Evolutionary conservation across 495 filamentous ascomycete species (phyloP), one percentile per base, ranked within the genome.

Genomic region (Penicillium tannophilum): DNA sequence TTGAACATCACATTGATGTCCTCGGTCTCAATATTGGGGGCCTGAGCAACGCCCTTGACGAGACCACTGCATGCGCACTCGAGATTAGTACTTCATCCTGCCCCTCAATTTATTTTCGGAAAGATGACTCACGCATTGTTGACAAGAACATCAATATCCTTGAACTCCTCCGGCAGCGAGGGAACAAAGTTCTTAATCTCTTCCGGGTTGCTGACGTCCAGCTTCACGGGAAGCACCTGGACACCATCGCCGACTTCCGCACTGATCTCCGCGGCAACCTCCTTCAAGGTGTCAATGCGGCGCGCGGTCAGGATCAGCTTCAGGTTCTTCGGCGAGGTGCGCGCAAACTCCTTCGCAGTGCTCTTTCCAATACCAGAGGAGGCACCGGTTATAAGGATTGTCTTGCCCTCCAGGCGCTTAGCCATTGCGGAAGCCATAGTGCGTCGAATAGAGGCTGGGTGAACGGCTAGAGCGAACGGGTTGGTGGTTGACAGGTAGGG

Each of bases 381-480:
- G 36, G 94, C 94, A 42, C 94, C 94, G 0, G 94, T 98, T 54
- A 98, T 84, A 36, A 98, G 72, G 43, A 98, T 84, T 1, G 92
- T 98, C 77, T 98, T 98, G 83, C 92, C 92, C 61, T 89, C 83
- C 44, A 98, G 89, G 78, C 94, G 93, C 74, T 90, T 87, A 58
- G 83, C 82, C 80, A 90, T 88, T 66, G 91, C 88, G 41, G 88
- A 79, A 20, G 90, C 81, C 92, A 96, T 96, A 47, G 72, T 74
- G 64, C 77, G 77, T 68, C 62, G 68, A 44, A 70, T 26, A 16
- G 56, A 63, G 43, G 55, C 43, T n/a, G 67, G 61, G 23, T 74
- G 62, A 43, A 68, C n/a, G 1, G 63, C 45, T 42, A 55, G 51
- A 47, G 48, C 46, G 48, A 73, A 60, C 20, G 62, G 65, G 50